Base-by-base conservation (phyloP, 176 grass and related monocot genomes). In the Bromus sterilis region DNA sequence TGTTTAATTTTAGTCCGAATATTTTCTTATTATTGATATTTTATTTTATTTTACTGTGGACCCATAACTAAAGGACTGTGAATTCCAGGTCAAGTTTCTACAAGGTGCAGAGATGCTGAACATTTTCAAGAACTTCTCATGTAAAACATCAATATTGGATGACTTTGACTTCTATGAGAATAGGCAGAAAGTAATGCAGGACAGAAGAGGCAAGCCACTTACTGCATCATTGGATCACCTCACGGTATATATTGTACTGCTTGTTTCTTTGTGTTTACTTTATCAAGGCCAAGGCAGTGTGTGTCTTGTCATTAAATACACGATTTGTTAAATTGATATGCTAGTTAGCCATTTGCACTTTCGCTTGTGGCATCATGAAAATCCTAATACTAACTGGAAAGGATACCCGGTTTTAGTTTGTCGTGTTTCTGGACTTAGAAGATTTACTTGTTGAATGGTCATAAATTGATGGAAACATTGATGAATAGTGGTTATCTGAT, bases 121-220 rank as follows among this genome's bases (percentile, higher is more conserved):
- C 51, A 90, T 94, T 90, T 92, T 97, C 86, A 97, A 92, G 77
- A 97, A 80, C 61, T 94, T 92, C 31, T 82, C 87, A 53, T 82
- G 73, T 44, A 94, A 94, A 92, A 97, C 91, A 26, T 94, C 94
- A 74, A 97, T 97, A 85, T 82, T 97, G 78, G 94, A 97, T 0
- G 91, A 97, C 75, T 97, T 97, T 77, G 91, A 88, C 49, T 97
- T 92, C 46, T 97, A 97, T 6, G 91, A 97, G 56, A 94, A 84
- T 76, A 89, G 94, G 72, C 91, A 97, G 68, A 92, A 87, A 87
- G 91, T 85, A 77, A 92, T 97, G 89, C 94, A 97, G 87, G 87
- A 94, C 57, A 90, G 91, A 80, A 91, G 86, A 81, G 87, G 80
- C 72, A 97, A 94, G 68, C 72, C 62, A 1, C 60, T 76, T 57